Evolutionary conservation across 2,329 filamentous ascomycete species (phyloP).

Genomic region (Leptographium wingfieldii): DNA sequence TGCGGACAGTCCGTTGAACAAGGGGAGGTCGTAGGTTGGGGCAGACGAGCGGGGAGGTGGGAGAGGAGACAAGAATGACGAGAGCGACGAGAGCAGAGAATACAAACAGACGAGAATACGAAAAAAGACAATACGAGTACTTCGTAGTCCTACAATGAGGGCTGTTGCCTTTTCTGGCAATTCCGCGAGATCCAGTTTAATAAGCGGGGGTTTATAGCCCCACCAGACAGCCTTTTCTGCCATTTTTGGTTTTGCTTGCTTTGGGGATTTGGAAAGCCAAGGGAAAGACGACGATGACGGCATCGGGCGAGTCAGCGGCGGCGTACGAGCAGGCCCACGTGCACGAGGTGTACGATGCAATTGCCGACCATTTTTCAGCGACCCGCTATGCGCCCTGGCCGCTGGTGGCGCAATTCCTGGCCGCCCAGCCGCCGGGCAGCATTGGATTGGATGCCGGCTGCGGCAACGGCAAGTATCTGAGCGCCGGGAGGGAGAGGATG

Average conservation of each 20-base stretch:
- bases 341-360: conserved; percentile 81
- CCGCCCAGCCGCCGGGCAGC: conserved; percentile 50
- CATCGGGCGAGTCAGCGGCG: conserved; percentile 3
- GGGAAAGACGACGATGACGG: not conserved
- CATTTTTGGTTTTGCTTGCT: too few species aligned
- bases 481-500: too few species aligned
- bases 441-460: conserved; percentile 87
- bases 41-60: not conserved
- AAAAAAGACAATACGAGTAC: not conserved
- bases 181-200: not conserved
- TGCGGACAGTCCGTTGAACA: conserved; percentile 47
- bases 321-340: conserved; percentile 78
- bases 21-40: conserved; percentile 24
- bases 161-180: not conserved
- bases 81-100: not conserved
- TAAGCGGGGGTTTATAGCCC: not conserved
- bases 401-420: conserved; percentile 69
- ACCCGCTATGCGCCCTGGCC: conserved; percentile 84
- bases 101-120: not conserved
- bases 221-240: too few species aligned
- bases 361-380: conserved; percentile 72
- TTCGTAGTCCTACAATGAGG: not conserved
- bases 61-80: not conserved
- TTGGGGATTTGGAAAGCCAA: too few species aligned
- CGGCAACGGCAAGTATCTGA: conserved; percentile 10